Evolutionary conservation across 345 rosid species (phyloP), one percentile per base, ranked within the genome.

Genomic region (Microthlaspi erraticum): DNA sequence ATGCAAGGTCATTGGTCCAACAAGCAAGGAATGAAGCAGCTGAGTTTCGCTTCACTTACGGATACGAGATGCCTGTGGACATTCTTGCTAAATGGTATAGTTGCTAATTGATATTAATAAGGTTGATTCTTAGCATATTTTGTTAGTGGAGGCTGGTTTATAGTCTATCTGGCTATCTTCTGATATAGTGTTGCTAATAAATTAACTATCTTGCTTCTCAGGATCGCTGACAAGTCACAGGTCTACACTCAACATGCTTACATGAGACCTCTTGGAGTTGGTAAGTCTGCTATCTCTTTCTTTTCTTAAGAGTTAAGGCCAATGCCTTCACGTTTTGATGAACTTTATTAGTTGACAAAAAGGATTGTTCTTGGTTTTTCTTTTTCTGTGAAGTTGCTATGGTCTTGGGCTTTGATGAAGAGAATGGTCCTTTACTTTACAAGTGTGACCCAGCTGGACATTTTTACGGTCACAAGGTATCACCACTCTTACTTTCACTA

Each of bases 251-350:
- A 95, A 64, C 98, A 95, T 85, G 99, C 98, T 60, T 95, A 95
- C 77, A 95, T 92, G 99, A 88, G 99, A 82, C 99, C 99, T 8
- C 99, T 95, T 77, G 99, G 99, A 72, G 96, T 95, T 63, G 97
- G 99, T 84, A 76, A 52, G 87, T 79, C 60, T 79, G 70, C 68
- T 10, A 8, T 62, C 70, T 60, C 70, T 59, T 64, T 3, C 49
- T 39, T 58, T 26, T 3, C 10, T n/a, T 38, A 17, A 11, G 29
- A 26, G 2, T 26, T 26, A 1, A 26, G 29, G 4, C 29, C 29
- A 26, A 0, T 26, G 29, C 2, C 29, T 26, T 26, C 29, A 26
- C 29, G 29, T 26, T 26, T 26, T 26, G 29, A 26, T 26, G 29
- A 26, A 0, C 4, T 26, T 26, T 0, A 3, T 26, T 26, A 26